Conservation (phyloP, 139 green algal species). For the Penium margaritaceum region DNA sequence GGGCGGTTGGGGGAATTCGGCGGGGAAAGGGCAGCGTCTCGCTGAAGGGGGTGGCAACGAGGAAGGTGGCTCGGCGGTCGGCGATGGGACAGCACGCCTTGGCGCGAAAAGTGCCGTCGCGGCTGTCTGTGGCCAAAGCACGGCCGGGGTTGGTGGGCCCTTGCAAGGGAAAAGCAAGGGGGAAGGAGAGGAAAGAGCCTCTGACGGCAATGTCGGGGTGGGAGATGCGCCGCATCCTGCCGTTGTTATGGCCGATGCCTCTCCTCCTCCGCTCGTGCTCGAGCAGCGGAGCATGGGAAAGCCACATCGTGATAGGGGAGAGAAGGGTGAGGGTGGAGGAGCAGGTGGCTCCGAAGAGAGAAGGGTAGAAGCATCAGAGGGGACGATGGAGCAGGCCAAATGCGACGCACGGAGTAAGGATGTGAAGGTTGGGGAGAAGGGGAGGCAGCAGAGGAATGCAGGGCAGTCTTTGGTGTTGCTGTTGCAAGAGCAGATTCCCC, state of each 20-base stretch:
- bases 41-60: too few relatives aligned
- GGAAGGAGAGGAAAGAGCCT: background rate
- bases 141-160: too few relatives aligned
- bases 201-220: background rate
- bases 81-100: too few relatives aligned
- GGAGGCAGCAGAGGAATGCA: background rate
- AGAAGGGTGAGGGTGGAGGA: slow-evolving; percentile 5
- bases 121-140: too few relatives aligned
- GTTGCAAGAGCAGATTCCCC: too few relatives aligned
- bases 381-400: background rate
- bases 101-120: too few relatives aligned
- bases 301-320: background rate
- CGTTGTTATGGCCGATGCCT: too few relatives aligned
- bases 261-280: too few relatives aligned
- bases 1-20: background rate
- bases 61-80: background rate
- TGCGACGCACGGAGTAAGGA: too few relatives aligned
- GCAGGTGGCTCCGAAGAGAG: background rate
- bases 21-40: background rate
- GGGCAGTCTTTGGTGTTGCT: too few relatives aligned
- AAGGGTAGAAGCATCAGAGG: background rate
- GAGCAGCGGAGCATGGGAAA: background rate
- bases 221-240: background rate
- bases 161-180: background rate
- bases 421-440: background rate